These are phyloP conservation scores for Casuarina cunninghamiana DNA, from an alignment of 306 rosid genomes.

Conservation along the genomic window DNA sequence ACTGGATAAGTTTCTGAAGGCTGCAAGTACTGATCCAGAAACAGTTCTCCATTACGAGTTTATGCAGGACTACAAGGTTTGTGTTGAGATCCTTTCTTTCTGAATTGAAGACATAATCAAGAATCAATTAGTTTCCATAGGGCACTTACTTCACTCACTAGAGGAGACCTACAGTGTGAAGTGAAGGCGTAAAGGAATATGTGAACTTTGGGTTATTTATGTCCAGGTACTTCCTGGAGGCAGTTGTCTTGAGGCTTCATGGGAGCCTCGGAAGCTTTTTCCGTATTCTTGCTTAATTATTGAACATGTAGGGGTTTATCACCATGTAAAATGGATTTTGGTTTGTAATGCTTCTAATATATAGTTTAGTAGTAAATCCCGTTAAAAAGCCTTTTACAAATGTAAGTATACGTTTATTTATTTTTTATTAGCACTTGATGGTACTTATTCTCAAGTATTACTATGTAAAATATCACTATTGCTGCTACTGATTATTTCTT, in stretches of 20 bases:
- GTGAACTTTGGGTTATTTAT: not conserved
- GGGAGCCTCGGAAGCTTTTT: not conserved
- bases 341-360: not conserved
- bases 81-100: conserved; percentile 9
- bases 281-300: not conserved
- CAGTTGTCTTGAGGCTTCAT: not conserved
- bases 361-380: not conserved
- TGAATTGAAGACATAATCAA: conserved; percentile 7
- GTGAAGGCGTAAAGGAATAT: not conserved
- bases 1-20: conserved; percentile 89
- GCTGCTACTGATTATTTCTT: not conserved
- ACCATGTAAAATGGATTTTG: not conserved
- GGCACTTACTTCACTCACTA: not conserved
- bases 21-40: conserved; percentile 87
- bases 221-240: not conserved
- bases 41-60: conserved; percentile 98
- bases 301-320: not conserved
- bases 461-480: not conserved
- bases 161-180: not conserved
- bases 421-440: conserved; percentile 1
- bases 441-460: not conserved
- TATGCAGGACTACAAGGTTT: conserved; percentile 99
- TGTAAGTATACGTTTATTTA: not conserved
- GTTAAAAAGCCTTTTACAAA: not conserved
- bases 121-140: conserved; percentile 6